Conservation (phyloP, 2,329 filamentous ascomycete species). For the Trichoderma asperellum region DNA sequence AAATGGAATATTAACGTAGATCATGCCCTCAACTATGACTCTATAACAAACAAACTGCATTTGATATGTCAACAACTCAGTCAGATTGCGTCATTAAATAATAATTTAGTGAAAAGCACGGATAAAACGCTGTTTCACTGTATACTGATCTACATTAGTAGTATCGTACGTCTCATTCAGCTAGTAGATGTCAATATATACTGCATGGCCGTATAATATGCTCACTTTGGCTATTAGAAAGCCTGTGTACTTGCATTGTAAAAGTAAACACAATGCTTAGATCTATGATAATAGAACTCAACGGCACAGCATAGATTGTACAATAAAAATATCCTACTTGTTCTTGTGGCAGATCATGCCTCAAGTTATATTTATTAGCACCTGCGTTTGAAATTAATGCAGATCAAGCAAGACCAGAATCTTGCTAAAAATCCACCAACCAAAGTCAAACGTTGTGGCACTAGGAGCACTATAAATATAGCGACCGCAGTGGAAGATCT, state of each 20-base stretch:
- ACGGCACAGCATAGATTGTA: not conserved
- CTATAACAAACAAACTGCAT: not conserved
- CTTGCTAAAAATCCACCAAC: not conserved
- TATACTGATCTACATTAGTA: not conserved
- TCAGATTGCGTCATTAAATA: constrained; percentile 3
- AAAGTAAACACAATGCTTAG: not conserved
- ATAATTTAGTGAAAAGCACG: not conserved
- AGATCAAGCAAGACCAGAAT: not conserved
- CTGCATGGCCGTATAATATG: not conserved
- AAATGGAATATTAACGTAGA: not conserved
- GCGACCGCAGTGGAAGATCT: constrained; percentile 6
- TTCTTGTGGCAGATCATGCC: not conserved
- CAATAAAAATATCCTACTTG: not conserved
- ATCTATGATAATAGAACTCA: not conserved
- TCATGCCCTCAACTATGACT: not conserved
- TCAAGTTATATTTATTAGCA: not conserved
- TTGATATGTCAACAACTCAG: not conserved
- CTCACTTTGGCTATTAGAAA: not conserved
- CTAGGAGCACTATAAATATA: constrained; percentile 13
- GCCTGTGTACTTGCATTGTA: not conserved
- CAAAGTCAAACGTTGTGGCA: not conserved
- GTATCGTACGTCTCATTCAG: not conserved
- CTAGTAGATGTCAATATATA: not conserved
- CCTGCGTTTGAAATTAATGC: not conserved
- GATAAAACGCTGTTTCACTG: not conserved